Conservation (phyloP, 169 alveolate species). For the Plasmodium inui region DNA sequence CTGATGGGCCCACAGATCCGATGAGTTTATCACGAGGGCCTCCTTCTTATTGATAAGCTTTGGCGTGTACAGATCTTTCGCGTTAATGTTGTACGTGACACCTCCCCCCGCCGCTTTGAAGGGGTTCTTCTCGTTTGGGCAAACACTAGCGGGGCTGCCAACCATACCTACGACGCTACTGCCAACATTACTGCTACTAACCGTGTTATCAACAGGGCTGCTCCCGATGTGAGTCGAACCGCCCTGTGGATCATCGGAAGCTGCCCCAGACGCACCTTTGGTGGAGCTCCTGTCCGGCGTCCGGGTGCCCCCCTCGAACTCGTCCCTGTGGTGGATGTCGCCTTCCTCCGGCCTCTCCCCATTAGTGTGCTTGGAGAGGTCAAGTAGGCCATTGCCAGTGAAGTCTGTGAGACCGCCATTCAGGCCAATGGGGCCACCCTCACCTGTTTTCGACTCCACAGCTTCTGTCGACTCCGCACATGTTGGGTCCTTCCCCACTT, state of each 20-base stretch:
- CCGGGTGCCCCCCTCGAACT: neutral
- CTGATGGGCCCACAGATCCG: constrained; percentile 83
- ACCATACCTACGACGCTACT: neutral
- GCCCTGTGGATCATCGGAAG: neutral
- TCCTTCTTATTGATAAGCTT: constrained; percentile 63
- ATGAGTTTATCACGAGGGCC: constrained; percentile 81
- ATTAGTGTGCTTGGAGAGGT: neutral
- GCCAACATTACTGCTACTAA: neutral
- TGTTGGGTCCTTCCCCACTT: neutral
- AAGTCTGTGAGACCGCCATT: neutral
- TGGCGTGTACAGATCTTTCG: constrained; percentile 29
- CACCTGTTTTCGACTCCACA: neutral
- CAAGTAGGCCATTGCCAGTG: neutral
- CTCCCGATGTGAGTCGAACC: neutral
- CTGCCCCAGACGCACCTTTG: neutral
- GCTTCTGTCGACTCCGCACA: neutral
- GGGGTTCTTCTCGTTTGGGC: neutral
- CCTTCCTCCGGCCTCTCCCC: neutral
- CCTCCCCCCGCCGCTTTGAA: neutral
- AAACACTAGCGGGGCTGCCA: neutral
- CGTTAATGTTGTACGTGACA: constrained; percentile 22
- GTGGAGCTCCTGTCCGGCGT: neutral
- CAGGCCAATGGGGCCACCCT: no score
- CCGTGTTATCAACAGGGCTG: neutral
- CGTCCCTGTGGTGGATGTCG: neutral